Percentiles rank a stretch among this genome's conserved stretches.
Conservation (phyloP, 768 basidiomycete species). For the Coprinopsis strossmayeri region DNA sequence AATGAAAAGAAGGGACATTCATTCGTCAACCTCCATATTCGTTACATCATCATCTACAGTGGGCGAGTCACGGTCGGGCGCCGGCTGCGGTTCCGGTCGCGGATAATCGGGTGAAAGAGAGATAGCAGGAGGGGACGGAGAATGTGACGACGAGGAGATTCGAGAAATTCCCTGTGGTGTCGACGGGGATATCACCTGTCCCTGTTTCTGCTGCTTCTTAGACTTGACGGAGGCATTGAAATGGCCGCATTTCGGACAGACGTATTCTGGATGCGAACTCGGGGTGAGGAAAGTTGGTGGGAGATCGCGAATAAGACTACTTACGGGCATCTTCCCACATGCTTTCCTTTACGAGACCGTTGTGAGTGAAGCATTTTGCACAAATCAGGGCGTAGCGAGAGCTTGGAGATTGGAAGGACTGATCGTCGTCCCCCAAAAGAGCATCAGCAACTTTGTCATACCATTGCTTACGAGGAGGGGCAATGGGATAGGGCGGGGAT, state of each 20-base stretch:
- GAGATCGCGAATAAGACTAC: conserved; percentile 24
- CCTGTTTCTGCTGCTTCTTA: conserved; percentile 13
- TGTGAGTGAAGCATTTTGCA: conserved; percentile 80
- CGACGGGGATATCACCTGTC: conserved; percentile 6
- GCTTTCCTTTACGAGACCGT: conserved; percentile 79
- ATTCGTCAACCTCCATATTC: conserved; percentile 11
- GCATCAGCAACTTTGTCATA: conserved; percentile 86
- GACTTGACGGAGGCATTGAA: conserved; percentile 57
- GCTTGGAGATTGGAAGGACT: conserved; percentile 31
- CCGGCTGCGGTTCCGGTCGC: not conserved
- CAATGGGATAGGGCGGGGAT: conserved; percentile 27
- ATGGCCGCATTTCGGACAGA: conserved; percentile 80
- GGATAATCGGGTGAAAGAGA: not conserved
- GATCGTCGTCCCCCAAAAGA: conserved; percentile 74
- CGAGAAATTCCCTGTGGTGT: conserved; percentile 9
- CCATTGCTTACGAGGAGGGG: conserved; percentile 66
- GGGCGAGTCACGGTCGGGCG: conserved; percentile 7
- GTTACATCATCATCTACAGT: conserved; percentile 9
- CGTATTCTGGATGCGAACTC: conserved; percentile 55
- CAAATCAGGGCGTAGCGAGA: conserved; percentile 82
- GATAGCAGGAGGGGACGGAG: not conserved
- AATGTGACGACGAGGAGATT: conserved; percentile 5
- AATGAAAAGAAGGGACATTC: not conserved
- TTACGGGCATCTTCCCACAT: conserved; percentile 78
- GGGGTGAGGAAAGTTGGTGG: not conserved